Evolutionary conservation across 352 stramenopile species (phyloP), one percentile per base, ranked within the genome.

Genomic region (Peronospora farinosa): DNA sequence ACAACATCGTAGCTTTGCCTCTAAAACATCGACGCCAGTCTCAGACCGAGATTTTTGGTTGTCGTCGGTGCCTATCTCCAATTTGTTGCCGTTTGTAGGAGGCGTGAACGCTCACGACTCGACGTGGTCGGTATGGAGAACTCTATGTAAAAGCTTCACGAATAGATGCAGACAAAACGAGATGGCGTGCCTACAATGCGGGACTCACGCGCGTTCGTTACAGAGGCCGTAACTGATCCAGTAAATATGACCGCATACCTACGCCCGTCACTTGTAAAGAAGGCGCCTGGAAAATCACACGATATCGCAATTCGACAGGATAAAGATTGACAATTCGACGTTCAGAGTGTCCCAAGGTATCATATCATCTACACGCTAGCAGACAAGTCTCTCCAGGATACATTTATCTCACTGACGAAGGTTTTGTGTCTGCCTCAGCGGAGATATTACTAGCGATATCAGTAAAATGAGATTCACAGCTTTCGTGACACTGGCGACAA

Each of bases 251-350:
- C 16, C 48, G 47, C 40, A 45, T n/a, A 43, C 33, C 3, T 21
- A 3, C 1, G 3, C 17, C 25, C 45, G 33, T 39, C 59, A 67
- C 54, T 63, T 63, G 59, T 44, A 38, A 63, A 55, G 31, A 49
- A 59, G 27, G 12, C 39, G 31, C 10, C 15, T n/a, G 35, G n/a
- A 36, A 47, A 45, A 33, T 33, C 46, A 65, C 57, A 53, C 52
- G 52, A 66, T 62, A 62, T 66, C 43, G 52, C 33, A 59, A 52
- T 67, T 59, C 41, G 36, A 37, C 19, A n/a, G n/a, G n/a, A n/a
- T n/a, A n/a, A n/a, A n/a, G n/a, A n/a, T n/a, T n/a, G n/a, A n/a
- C n/a, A n/a, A n/a, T n/a, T n/a, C 19, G 19, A 21, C 19, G 19
- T 21, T 3, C 19, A 21, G 1, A 21, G 19, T n/a, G n/a, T 21